Base-by-base conservation (phyloP, 2,329 filamentous ascomycete species). In the Taxawa tesnikishii region DNA sequence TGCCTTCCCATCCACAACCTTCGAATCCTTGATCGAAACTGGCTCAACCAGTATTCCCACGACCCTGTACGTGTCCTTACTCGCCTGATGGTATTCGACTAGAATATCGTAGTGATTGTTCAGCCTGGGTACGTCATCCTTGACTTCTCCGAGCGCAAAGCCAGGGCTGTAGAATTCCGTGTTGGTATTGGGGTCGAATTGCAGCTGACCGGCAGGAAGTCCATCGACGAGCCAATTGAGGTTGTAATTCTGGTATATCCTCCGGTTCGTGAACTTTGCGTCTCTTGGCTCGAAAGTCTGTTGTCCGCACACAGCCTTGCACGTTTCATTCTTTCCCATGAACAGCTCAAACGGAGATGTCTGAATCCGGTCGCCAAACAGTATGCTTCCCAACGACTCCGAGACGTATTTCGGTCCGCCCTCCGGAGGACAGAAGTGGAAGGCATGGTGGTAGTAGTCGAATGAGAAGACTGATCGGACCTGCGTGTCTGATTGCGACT, bases 31-130 rank as follows among this genome's bases (percentile, higher is more conserved):
- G 34, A 70, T 63, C 16, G 88, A 94, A 34, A 68, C 72, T 1
- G 90, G 88, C 51, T 87, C 73, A 12, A 96, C 88, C 32, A 88
- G 68, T 16, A 94, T 87, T 25, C 90, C 90, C 5, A 98, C 90
- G 1, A 98, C 87, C 15, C 90, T 74, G 45, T 80, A 83, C 54
- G 87, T 73, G 37, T 79, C 60, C 41, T 72, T 67, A 10, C 65
- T 68, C 24, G 88, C 79, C 47, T 83, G 70, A 53, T 98, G 90
- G 51, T 94, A 96, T 47, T 98, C 88, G 48, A 98, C 73, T 30
- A 79, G 58, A 46, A 98, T 94, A 46, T 96, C 81, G 61, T 92
- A 96, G 58, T 98, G 90, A 56, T 94, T 98, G 65, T 94, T 83
- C 53, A 98, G 59, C 13, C 75, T 56, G 25, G 77, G 65, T 19